Evolutionary conservation across 1,284 basidiomycete species (phyloP).

Genomic region (Tilletia indica): DNA sequence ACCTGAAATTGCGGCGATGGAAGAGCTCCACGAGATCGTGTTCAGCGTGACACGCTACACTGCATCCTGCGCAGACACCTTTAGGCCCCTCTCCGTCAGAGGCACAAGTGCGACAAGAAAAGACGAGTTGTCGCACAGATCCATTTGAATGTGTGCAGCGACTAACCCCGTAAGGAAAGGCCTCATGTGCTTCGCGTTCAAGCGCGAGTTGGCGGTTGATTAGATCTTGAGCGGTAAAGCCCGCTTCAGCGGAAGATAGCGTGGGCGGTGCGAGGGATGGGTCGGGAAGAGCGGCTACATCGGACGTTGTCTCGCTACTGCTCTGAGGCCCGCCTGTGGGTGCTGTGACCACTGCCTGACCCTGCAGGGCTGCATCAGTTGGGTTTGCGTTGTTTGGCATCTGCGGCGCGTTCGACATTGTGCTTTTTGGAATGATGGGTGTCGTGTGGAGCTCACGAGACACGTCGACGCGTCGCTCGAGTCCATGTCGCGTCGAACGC

Average conservation of each 20-base stretch:
- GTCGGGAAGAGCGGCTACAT: conserved; percentile 29
- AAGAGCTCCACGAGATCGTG: conserved; percentile 56
- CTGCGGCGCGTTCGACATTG: too few relatives aligned
- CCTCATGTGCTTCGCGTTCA: conserved; percentile 56
- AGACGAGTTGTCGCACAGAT: conserved; percentile 56
- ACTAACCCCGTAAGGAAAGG: conserved; percentile 56
- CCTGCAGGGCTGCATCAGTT: too few relatives aligned
- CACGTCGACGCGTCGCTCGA: too few relatives aligned
- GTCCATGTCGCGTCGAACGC: too few relatives aligned
- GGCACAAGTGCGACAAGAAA: conserved; percentile 51
- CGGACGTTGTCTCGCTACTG: background rate
- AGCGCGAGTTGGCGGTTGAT: conserved; percentile 53
- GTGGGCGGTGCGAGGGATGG: conserved; percentile 41
- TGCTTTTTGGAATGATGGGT: too few relatives aligned
- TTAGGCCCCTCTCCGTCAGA: conserved; percentile 28
- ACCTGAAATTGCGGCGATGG: conserved; percentile 50
- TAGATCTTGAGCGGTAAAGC: conserved; percentile 55
- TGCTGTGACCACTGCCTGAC: too few relatives aligned
- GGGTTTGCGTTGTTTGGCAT: too few relatives aligned
- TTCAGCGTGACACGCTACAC: conserved; percentile 56
- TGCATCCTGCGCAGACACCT: conserved; percentile 58
- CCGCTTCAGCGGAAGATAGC: conserved; percentile 33
- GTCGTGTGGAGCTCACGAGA: too few relatives aligned
- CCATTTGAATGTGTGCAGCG: conserved; percentile 55
- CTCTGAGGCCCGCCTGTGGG: too few relatives aligned